phyloP scores from a whole-genome alignment of 2,329 filamentous ascomycete genomes.

The Arthrinium puccinioides region DNA sequence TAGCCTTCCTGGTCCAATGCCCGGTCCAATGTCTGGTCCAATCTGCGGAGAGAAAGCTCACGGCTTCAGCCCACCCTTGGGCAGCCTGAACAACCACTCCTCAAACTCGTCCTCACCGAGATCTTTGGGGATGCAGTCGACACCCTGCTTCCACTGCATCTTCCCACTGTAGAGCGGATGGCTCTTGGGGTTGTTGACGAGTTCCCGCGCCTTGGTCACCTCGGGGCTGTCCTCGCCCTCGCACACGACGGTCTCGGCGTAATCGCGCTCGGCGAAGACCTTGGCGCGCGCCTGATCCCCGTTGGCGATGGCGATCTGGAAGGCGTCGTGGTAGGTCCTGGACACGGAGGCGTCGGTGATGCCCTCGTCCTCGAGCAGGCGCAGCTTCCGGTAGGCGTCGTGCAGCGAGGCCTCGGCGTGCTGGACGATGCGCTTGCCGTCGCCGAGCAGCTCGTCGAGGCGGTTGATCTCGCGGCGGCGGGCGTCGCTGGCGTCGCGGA shows the following conservation, averaged over 20 bases:
- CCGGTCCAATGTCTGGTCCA: too few relatives aligned
- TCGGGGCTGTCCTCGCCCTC: conserved; percentile 23
- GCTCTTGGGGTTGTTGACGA: conserved; percentile 1
- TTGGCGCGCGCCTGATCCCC: conserved; percentile 27
- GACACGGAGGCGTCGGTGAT: conserved; percentile 9
- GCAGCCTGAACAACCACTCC: conserved; percentile 2
- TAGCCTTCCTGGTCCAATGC: too few relatives aligned
- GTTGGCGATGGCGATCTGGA: conserved; percentile 25
- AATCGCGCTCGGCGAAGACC: conserved; percentile 26
- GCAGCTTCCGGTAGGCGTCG: conserved; percentile 1
- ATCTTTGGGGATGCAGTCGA: conserved; percentile 3
- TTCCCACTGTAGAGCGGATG: conserved; percentile 1
- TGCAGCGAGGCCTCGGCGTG: conserved; percentile 1
- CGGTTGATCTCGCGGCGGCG: conserved; percentile 6
- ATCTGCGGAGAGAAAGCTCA: too few relatives aligned
- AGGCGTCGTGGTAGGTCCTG: conserved; percentile 25
- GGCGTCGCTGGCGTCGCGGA: conserved; percentile 1
- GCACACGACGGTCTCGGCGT: conserved; percentile 18
- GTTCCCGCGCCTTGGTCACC: not conserved
- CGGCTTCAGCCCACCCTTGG: not conserved
- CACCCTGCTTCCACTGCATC: conserved; percentile 2
- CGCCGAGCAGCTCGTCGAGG: conserved; percentile 2
- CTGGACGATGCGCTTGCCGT: conserved; percentile 3
- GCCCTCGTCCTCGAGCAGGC: conserved; percentile 12
- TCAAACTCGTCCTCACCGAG: conserved; percentile 1